Evolutionary conservation across 208 protist genomes (phyloP), one percentile per base, ranked within the genome.

Genomic region (Wallacemonas sp.): DNA sequence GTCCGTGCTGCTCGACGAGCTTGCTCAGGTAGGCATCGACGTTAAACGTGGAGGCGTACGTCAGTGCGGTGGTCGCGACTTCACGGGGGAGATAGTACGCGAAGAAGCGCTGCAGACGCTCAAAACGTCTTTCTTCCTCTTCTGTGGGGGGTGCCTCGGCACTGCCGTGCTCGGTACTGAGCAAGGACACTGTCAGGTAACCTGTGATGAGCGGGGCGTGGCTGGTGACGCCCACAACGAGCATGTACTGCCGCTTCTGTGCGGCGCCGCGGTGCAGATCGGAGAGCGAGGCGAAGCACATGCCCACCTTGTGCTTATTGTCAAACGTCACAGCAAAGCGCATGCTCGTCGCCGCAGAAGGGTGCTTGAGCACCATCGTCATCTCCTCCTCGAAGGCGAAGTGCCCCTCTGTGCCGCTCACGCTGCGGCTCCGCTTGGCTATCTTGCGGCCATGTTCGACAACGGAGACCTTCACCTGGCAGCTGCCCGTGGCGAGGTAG

Each of bases 1-100:
- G 86, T 24, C 90, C 90, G 75, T 93, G 80, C 60, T 70, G 79
- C 21, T 84, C 65, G 14, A 77, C 75, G 60, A 93, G 73, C 28
- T 71, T 73, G 44, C 71, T 61, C 34, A 95, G 53, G 72, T 89
- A 80, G 15, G 75, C 77, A 15, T 86, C 79, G 24, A 90, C 64
- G 68, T 93, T 88, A 42, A 88, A 62, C 54, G 68, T 90, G 21
- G 65, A 82, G 14, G 78, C 74, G 70, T 82, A 93, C 45, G 75
- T 75, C 28, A 93, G 69, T 38, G 89, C 79, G 33, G 82, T 79
- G 60, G 64, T 77, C 27, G 75, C 75, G 28, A 95, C 65, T 62
- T 90, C 76, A 1, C 55, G 55, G 1, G 70, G 84, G 12, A 84
- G 34, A 69, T 95, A 93, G 66, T 86, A 92, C 61, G 77, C 84